phyloP scores from a whole-genome alignment of 345 rosid species.

The Turritis glabra region DNA sequence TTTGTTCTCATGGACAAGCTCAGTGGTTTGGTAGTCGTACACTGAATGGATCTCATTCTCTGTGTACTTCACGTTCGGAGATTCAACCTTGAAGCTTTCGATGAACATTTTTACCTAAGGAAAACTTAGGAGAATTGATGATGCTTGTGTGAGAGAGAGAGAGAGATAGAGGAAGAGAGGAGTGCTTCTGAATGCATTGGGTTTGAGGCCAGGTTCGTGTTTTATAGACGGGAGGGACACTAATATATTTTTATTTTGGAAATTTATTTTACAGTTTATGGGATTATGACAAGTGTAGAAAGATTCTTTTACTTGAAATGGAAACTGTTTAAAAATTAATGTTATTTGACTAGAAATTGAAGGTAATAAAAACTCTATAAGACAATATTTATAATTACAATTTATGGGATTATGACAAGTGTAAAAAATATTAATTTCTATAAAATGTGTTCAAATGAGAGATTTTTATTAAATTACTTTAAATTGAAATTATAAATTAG shows the following conservation, averaged over 20 bases:
- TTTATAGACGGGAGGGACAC: slow-evolving; percentile 23
- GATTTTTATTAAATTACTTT: neutral
- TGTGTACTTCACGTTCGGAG: slow-evolving; percentile 83
- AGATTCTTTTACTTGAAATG: neutral
- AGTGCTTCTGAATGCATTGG: slow-evolving; percentile 20
- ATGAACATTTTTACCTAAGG: slow-evolving; percentile 61
- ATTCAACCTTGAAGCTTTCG: slow-evolving; percentile 84
- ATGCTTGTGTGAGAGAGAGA: neutral
- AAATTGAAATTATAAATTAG: neutral
- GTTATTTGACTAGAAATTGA: neutral
- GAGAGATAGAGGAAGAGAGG: neutral
- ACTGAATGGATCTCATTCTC: slow-evolving; percentile 83
- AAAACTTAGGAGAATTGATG: neutral
- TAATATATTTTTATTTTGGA: neutral
- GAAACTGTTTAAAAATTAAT: neutral
- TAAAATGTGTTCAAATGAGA: neutral
- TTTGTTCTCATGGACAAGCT: slow-evolving; percentile 83
- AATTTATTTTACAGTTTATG: neutral
- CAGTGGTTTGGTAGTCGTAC: slow-evolving; percentile 89
- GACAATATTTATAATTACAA: neutral
- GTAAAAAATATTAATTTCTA: neutral
- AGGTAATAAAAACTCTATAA: neutral
- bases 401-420: neutral
- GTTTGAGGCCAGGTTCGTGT: slow-evolving; percentile 8
- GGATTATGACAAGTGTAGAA: neutral